Base-by-base conservation (phyloP, 2,329 filamentous ascomycete species). In the Fusarium cicatricum region DNA sequence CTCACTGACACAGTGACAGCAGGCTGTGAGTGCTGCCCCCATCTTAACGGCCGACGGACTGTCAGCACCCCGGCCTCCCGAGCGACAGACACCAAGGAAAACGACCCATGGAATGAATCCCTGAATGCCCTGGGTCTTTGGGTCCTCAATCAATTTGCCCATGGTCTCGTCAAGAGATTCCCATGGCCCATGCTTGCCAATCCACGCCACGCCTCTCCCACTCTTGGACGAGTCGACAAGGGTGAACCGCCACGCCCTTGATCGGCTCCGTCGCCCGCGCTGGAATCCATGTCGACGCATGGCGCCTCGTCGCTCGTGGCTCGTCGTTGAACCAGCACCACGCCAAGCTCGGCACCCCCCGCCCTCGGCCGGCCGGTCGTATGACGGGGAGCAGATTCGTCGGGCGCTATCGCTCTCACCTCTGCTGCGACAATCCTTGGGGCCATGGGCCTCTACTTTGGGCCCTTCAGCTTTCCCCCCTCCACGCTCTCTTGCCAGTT, bases 311-410 rank as follows among this genome's bases (percentile, higher is more conserved):
- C 10, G 23, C 34, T 39, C 33, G 15, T 44, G 19, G 43, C n/a
- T n/a, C n/a, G n/a, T n/a, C n/a, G n/a, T n/a, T n/a, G n/a, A n/a
- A 46, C 31, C 43, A 36, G 43, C 53, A 52, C 44, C 47, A 58
- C 64, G 63, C 60, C 63, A 67, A 65, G 65, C 52, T 61, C 66
- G 66, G 66, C 64, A 65, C 43, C 66, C 66, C 66, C 66, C 66
- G 66, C 64, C 47, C 52, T 59, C 64, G 64, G 48, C 66, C 52
- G 62, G 64, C 50, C 39, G 57, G 65, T 68, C 66, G 66, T 68
- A 68, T 68, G 66, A 68, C 64, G 64, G 62, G 64, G 62, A 67
- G 42, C 54, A 65, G 59, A 67, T 53, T 60, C 51, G 45, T 68
- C 65, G 65, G 64, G 64, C 63, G 39, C 65, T 65, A 53, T 68